Evolutionary conservation across 768 basidiomycete genomes (phyloP), one percentile per base, ranked within the genome.

Genomic region (Psilocybe cubensis): DNA sequence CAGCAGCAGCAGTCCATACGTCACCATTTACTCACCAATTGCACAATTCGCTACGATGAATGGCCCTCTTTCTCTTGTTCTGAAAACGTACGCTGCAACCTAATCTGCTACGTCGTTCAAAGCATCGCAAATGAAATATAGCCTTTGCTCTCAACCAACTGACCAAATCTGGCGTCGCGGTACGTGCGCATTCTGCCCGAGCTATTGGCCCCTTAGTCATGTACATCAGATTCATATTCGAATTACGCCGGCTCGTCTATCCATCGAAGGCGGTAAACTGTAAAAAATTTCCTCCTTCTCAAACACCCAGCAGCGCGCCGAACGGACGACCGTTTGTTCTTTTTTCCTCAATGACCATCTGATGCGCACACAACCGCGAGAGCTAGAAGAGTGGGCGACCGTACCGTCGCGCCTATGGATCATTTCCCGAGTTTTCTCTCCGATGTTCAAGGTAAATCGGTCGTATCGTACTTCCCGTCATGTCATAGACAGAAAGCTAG

Each of bases 401-500:
- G 35, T n/a, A 38, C n/a, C 35, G 35, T 38, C 14, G 31, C 31
- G 14, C 31, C 31, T 33, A 33, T n/a, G n/a, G 12, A 38, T 38
- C 14, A 38, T 14, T n/a, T 38, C 35, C 35, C 35, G 35, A 14
- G 14, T 38, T 38, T 29, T 25, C 29, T 18, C 54, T 46, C 54
- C 43, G 54, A 45, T 33, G 54, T 44, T 35, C 44, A 55, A 55
- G 44, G 29, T 35, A 44, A 24, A 18, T 33, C 25, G 29, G 18
- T 41, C 31, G 47, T 38, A 40, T 40, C 49, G n/a, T 54, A 56
- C 31, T 25, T 52, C 48, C 23, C 42, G 53, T 38, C 49, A 55
- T 56, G 58, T 60, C 54, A 55, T 20, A 38, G n/a, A 55, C 18
- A 44, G 27, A 29, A 27, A 48, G 28, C 46, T 48, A 48, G 46